Evolutionary conservation across 2,329 filamentous ascomycete species (phyloP), one percentile per base, ranked within the genome.

Genomic region (Cercospora berteroae): DNA sequence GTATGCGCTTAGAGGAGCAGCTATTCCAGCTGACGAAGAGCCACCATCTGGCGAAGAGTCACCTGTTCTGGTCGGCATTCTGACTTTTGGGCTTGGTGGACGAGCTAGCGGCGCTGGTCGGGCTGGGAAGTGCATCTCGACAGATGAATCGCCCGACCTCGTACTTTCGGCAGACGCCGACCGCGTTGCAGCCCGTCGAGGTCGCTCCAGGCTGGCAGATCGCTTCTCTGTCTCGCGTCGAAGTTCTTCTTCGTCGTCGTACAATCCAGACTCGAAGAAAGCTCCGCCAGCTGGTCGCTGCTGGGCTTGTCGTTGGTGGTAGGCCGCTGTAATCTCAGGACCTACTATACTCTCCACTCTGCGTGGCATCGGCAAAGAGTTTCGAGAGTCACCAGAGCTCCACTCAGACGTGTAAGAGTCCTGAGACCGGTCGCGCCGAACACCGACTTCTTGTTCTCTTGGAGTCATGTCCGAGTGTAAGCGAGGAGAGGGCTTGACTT

Each of bases 251-350:
- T 60, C 48, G 29, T 33, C 29, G 3, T 60, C 63, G 25, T 60
- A 65, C 13, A 52, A 6, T 16, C 63, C 63, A 65, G 79, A 83
- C 50, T 85, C 83, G 59, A 72, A 75, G 56, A 69, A 72, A 18
- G 81, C 80, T 33, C 81, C 82, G 64, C 81, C 81, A 12, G 81
- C 79, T 23, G 81, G 81, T 66, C 77, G 77, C 69, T 83, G 80
- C 36, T 76, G 74, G 64, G 80, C 74, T 75, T 90, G 90, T 1
- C 89, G 88, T 74, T 91, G 85, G 73, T 88, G 85, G 76, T 93
- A 92, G 74, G 92, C 90, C 70, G 85, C 86, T 39, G 88, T 86
- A 75, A 94, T 91, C 77, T 95, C 91, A 6, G 90, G 88, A 5
- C 70, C 74, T 87, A 96, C 91, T 74, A 94, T 87, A 74, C 86